Evolutionary conservation across 192 early-diverging fungal genomes (phyloP).

Genomic region (Coemansia sp.): DNA sequence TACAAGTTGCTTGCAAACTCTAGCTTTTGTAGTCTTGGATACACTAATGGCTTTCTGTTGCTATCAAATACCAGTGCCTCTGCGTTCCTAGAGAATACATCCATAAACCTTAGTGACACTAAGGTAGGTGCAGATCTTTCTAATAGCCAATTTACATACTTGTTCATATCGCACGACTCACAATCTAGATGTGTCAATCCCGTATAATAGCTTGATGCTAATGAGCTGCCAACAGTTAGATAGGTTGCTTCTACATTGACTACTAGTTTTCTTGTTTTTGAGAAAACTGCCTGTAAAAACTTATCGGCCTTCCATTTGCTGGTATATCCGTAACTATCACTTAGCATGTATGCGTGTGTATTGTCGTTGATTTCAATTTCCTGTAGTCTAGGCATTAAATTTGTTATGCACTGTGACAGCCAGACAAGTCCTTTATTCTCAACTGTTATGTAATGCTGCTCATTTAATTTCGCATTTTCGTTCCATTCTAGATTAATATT

Average conservation of each 20-base stretch:
- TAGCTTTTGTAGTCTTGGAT: background rate
- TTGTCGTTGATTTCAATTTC: background rate
- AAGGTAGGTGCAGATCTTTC: background rate
- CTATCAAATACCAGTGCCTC: background rate
- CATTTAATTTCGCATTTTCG: background rate
- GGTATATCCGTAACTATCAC: no score
- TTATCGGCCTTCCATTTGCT: background rate
- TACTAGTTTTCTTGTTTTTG: background rate
- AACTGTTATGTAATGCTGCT: background rate
- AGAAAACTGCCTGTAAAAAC: background rate
- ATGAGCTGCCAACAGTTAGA: no score
- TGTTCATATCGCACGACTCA: background rate
- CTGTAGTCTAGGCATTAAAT: background rate
- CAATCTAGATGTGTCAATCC: background rate
- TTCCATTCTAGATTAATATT: background rate
- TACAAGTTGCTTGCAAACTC: background rate
- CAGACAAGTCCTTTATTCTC: background rate
- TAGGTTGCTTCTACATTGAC: background rate
- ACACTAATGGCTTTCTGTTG: background rate
- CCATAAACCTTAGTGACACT: background rate
- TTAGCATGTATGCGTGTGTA: no score
- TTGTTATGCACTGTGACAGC: background rate
- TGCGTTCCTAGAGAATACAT: background rate
- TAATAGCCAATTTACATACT: background rate
- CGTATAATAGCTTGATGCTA: background rate